These are phyloP conservation scores for Saccharomycopsis crataegensis DNA, from an alignment of 1,139 yeast genomes.

Conservation along the genomic window DNA sequence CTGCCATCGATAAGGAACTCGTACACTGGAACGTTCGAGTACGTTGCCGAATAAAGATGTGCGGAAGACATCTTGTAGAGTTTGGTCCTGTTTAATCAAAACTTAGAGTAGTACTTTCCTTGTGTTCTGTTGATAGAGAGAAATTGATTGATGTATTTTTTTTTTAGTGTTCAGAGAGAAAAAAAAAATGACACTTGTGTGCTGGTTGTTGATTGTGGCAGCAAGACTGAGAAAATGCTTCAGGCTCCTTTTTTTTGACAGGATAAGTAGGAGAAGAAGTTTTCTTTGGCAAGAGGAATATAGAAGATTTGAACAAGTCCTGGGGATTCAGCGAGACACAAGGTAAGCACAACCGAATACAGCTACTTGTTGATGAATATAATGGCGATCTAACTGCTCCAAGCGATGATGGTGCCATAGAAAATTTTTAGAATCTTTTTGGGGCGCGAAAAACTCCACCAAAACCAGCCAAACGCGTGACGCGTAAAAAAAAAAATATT, in stretches of 20 bases:
- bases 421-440: not conserved
- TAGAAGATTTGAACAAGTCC: too few relatives aligned
- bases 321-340: too few relatives aligned
- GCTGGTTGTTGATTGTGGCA: too few relatives aligned
- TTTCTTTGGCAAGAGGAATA: too few relatives aligned
- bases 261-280: too few relatives aligned
- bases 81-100: not conserved
- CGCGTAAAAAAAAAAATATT: too few relatives aligned
- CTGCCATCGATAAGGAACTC: conserved; percentile 77
- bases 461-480: not conserved
- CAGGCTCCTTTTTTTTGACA: too few relatives aligned
- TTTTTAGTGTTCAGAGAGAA: not conserved
- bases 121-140: not conserved
- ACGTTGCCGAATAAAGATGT: conserved; percentile 67
- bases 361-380: too few relatives aligned
- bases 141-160: not conserved
- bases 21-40: conserved; percentile 82
- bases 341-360: too few relatives aligned
- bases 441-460: not conserved
- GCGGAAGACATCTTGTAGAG: conserved; percentile 1
- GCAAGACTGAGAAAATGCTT: too few relatives aligned
- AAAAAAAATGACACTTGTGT: not conserved
- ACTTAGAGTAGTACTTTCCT: not conserved
- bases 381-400: too few relatives aligned
- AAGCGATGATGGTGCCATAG: too few relatives aligned